phyloP scores from a whole-genome alignment of 2,329 filamentous ascomycete genomes.

The Colletotrichum sp. region DNA sequence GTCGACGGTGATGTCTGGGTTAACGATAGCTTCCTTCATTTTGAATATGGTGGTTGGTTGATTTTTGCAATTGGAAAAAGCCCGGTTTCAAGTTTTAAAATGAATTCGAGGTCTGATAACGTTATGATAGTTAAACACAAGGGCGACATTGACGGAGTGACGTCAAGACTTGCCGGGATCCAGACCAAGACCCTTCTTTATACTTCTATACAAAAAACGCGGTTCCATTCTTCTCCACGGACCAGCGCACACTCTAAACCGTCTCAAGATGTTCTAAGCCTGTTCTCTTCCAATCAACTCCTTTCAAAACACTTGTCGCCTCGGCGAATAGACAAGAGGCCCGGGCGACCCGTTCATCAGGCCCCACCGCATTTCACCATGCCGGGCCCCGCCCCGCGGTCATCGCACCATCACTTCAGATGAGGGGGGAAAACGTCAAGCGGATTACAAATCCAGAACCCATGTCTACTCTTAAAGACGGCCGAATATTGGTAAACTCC shows the following conservation, averaged over 20 bases:
- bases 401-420: constrained; percentile 10
- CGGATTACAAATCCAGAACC: constrained; percentile 13
- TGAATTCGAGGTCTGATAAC: background rate
- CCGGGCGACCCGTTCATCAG: background rate
- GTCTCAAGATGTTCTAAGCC: background rate
- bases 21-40: constrained; percentile 23
- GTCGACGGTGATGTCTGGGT: constrained; percentile 5
- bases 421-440: background rate
- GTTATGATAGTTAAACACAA: background rate
- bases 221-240: constrained; percentile 3
- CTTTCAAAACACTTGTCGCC: background rate
- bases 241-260: background rate
- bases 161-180: background rate
- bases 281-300: background rate
- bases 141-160: background rate
- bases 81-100: background rate
- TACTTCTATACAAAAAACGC: background rate
- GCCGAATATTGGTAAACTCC: background rate
- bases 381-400: background rate
- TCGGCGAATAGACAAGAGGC: background rate
- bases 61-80: background rate
- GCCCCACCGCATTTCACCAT: background rate
- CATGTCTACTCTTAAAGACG: background rate
- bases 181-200: background rate
- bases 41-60: background rate